Evolutionary conservation across 768 basidiomycete species (phyloP).

Genomic region (Infundibulicybe gibba): DNA sequence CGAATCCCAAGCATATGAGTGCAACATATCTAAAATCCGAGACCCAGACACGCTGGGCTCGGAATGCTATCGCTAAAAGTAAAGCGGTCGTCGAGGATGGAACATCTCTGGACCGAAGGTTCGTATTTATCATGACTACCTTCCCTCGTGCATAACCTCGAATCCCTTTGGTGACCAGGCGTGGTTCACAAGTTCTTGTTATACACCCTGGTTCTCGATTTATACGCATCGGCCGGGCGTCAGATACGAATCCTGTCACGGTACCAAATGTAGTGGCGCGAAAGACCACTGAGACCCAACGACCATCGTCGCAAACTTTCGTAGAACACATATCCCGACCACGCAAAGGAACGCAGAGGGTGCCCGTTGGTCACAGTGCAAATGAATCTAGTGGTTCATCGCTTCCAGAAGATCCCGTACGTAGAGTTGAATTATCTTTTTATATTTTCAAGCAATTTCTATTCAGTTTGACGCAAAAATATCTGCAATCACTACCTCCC

Average conservation of each 20-base stretch:
- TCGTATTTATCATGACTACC: constrained; percentile 10
- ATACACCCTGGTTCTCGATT: constrained; percentile 78
- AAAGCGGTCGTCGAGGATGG: constrained; percentile 40
- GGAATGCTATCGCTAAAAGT: constrained; percentile 56
- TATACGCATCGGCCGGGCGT: constrained; percentile 72
- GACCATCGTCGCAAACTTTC: constrained; percentile 31
- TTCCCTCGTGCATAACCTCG: constrained; percentile 16
- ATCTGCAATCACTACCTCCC: constrained; percentile 61
- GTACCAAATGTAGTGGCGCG: constrained; percentile 75
- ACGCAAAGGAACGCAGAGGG: constrained; percentile 26
- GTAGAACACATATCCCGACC: constrained; percentile 56
- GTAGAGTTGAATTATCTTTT: constrained; percentile 14
- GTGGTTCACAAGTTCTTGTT: constrained; percentile 75
- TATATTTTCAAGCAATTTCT: not conserved
- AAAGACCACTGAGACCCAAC: constrained; percentile 42
- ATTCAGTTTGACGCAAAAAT: constrained; percentile 75
- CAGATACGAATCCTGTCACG: constrained; percentile 67
- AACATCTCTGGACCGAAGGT: constrained; percentile 46
- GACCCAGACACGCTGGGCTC: constrained; percentile 67
- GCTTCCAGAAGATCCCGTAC: constrained; percentile 61
- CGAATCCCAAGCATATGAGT: constrained; percentile 78
- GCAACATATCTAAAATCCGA: constrained; percentile 79
- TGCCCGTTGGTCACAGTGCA: constrained; percentile 20
- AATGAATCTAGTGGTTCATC: constrained; percentile 50
- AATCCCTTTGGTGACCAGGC: constrained; percentile 41